Evolutionary conservation across 176 grass and related monocot genomes (phyloP).

Genomic region (Coix lacrymajobi): DNA sequence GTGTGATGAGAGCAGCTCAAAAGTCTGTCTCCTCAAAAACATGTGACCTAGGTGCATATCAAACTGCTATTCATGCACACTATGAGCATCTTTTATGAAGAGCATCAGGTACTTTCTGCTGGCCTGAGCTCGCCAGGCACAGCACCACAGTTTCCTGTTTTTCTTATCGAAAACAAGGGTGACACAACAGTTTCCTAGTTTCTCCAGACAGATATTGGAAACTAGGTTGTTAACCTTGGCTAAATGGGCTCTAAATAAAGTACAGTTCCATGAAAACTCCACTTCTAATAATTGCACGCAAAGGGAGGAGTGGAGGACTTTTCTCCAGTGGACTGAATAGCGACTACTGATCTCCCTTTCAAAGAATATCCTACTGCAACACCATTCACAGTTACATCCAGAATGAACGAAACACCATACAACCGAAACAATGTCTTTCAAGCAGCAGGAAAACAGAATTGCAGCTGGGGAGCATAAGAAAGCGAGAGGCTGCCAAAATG

Average conservation of each 20-base stretch:
- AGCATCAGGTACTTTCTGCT: too few species aligned
- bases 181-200: background rate
- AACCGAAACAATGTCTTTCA: background rate
- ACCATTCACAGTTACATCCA: background rate
- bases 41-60: background rate
- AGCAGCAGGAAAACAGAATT: background rate
- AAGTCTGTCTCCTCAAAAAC: background rate
- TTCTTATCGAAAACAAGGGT: too few species aligned
- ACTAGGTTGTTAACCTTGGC: background rate
- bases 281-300: background rate
- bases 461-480: background rate
- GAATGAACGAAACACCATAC: constrained; percentile 3
- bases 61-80: background rate
- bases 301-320: background rate
- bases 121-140: too few species aligned
- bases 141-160: too few species aligned
- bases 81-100: too few species aligned
- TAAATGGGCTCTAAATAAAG: background rate
- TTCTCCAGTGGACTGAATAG: background rate
- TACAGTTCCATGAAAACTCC: background rate
- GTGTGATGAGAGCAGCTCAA: background rate
- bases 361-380: constrained; percentile 8
- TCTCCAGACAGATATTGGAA: background rate
- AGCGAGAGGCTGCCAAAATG: background rate
- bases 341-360: constrained; percentile 10